A percentile compares a stretch with the other conserved stretches of the same genome.
Conservation (phyloP, 306 rosid species). For the Chamaecrista fasciculata region DNA sequence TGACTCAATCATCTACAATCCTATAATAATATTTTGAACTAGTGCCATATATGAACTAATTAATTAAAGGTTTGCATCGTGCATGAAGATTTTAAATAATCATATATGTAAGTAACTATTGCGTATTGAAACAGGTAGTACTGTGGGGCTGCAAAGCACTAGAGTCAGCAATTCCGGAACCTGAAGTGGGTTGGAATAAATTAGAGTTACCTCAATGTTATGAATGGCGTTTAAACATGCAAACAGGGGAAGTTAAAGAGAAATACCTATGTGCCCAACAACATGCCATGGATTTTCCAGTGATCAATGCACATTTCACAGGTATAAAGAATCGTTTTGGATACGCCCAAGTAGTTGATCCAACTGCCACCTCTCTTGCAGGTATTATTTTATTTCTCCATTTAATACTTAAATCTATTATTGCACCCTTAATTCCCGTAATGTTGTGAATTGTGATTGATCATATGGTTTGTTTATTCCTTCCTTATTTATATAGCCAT, state of each 20-base stretch:
- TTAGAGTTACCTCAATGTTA: slow-evolving; percentile 43
- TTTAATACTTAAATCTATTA: too few relatives aligned
- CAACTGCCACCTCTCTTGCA: slow-evolving; percentile 34
- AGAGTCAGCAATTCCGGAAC: slow-evolving; percentile 57
- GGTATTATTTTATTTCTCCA: too few relatives aligned
- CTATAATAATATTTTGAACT: neutral
- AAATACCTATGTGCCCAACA: slow-evolving; percentile 32
- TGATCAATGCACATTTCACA: slow-evolving; percentile 46
- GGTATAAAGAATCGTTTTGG: slow-evolving; percentile 57
- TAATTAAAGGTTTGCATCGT: too few relatives aligned
- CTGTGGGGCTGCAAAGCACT: slow-evolving; percentile 75
- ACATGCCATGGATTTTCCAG: slow-evolving; percentile 62
- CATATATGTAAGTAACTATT: neutral
- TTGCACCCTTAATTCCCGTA: too few relatives aligned
- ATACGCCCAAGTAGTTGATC: slow-evolving; percentile 55
- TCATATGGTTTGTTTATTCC: neutral
- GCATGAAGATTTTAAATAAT: too few relatives aligned
- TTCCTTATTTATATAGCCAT: slow-evolving; percentile 27
- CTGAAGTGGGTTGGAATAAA: slow-evolving; percentile 34
- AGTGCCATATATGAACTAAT: neutral
- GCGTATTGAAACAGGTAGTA: slow-evolving; percentile 48
- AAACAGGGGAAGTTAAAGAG: slow-evolving; percentile 53
- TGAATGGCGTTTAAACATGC: slow-evolving; percentile 69
- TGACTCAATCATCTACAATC: slow-evolving; percentile 7
- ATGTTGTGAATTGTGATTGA: too few relatives aligned